Base-by-base conservation (phyloP, 805 yeast genomes). In the Kazachstania kunashirensis region DNA sequence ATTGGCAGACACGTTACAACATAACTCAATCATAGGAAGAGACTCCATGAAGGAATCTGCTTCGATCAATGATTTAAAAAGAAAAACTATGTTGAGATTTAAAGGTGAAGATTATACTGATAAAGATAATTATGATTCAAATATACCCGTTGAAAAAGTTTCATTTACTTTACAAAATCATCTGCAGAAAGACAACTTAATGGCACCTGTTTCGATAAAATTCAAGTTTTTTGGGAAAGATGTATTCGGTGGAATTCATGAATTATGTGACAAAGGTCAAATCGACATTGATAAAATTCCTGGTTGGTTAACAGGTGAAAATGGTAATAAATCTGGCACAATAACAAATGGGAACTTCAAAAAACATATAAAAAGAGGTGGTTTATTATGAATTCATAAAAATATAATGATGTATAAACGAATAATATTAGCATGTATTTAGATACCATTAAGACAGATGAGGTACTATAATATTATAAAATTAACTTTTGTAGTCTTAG, bases 281-380 rank as follows among this genome's bases (percentile, higher is more conserved):
- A 57, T 77, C 2, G 70, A 80, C 45, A 70, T 81, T 0, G 61
- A 66, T n/a, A 62, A 46, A 0, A 58, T 81, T 12, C 94, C 95
- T 1, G 70, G 75, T 21, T 84, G 86, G 88, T 55, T 84, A 23
- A 75, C 88, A 4, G 94, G 94, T 2, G 85, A 82, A 53, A 78
- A 77, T 42, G 80, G 82, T 0, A 47, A 57, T 1, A 58, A 60
- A 28, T 62, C 71, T 25, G 86, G 86, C 0, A 48, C 43, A 0
- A 57, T 73, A 4, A 49, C 48, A 20, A 57, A 69, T 39, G 73
- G 73, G 0, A 50, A 44, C 30, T 63, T 61, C 27, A 37, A 37
- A 17, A 46, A 44, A 18, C 38, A 46, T 24, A 20, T 26, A 6
- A 43, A 36, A 24, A 34, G 30, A 34, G 54, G 53, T 17, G 53